Evolutionary conservation across 371 early-diverging fungal genomes (phyloP).

Genomic region (Polyrhizophydium stewartii): DNA sequence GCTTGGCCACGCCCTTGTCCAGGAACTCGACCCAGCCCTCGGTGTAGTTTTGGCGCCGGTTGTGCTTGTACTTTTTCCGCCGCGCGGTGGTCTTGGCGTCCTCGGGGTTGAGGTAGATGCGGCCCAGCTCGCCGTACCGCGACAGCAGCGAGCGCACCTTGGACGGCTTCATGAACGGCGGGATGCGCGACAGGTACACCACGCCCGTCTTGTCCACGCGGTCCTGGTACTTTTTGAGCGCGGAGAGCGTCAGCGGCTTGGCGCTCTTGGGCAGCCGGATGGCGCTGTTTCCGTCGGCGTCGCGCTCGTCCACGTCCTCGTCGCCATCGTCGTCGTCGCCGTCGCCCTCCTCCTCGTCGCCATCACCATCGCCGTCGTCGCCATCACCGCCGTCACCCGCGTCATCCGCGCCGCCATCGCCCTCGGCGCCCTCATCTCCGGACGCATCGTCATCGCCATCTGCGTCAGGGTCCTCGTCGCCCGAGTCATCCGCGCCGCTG

Average conservation of each 20-base stretch:
- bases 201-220: conserved; percentile 77
- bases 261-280: conserved; percentile 15
- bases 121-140: conserved; percentile 73
- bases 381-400: neutral
- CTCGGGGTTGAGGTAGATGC: conserved; percentile 84
- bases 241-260: conserved; percentile 64
- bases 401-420: neutral
- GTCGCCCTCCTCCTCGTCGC: conserved; percentile 20
- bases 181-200: conserved; percentile 85
- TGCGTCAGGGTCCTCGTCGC: conserved; percentile 22
- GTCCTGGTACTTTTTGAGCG: conserved; percentile 65
- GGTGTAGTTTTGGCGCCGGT: conserved; percentile 57
- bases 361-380: conserved; percentile 26
- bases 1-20: conserved; percentile 83
- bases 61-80: conserved; percentile 55
- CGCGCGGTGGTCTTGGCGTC: conserved; percentile 32
- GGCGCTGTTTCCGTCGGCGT: neutral
- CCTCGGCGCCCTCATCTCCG: neutral
- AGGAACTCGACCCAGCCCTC: conserved; percentile 98
- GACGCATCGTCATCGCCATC: conserved; percentile 17
- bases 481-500: conserved; percentile 19
- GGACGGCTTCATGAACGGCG: conserved; percentile 86
- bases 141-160: conserved; percentile 69
- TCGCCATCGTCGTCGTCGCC: conserved; percentile 23
- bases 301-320: conserved; percentile 13